Percentiles rank a stretch among this genome's conserved stretches.
Evolutionary conservation across 164 flowering plant species (phyloP).

Genomic region (Sextonia rubra): DNA sequence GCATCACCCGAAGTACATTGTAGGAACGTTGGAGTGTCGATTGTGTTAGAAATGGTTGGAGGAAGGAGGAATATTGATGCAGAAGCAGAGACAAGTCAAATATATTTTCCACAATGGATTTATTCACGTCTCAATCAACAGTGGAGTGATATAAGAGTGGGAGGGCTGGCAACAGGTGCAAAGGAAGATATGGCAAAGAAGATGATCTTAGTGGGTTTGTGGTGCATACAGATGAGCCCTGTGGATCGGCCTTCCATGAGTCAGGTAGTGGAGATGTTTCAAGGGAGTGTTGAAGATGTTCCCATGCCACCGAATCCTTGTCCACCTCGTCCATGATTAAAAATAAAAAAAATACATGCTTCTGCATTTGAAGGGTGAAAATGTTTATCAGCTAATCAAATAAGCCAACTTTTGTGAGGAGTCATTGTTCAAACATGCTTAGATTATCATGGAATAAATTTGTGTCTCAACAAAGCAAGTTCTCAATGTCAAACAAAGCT

Average conservation of each 20-base stretch:
- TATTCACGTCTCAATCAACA: neutral
- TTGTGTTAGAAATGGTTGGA: slow-evolving; percentile 11
- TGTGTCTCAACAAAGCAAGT: too few species aligned
- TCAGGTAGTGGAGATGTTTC: slow-evolving; percentile 11
- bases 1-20: slow-evolving; percentile 8
- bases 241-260: slow-evolving; percentile 9
- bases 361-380: too few species aligned
- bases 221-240: slow-evolving; percentile 8
- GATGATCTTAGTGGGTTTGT: slow-evolving; percentile 10
- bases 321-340: neutral
- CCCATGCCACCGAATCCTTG: neutral
- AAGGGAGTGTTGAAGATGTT: slow-evolving; percentile 7
- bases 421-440: too few species aligned
- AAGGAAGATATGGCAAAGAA: slow-evolving; percentile 4
- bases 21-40: slow-evolving; percentile 3
- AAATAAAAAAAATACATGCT: too few species aligned
- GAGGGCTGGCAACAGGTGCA: neutral
- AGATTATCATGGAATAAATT: too few species aligned
- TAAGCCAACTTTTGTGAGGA: too few species aligned
- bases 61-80: slow-evolving; percentile 3
- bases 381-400: too few species aligned
- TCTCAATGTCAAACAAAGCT: too few species aligned
- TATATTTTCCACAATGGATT: slow-evolving; percentile 9
- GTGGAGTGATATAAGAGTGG: neutral
- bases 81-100: neutral